A percentile compares a stretch with the other conserved stretches of the same genome.
Conservation (phyloP, 257 asterid species). For the Plantago ovata region DNA sequence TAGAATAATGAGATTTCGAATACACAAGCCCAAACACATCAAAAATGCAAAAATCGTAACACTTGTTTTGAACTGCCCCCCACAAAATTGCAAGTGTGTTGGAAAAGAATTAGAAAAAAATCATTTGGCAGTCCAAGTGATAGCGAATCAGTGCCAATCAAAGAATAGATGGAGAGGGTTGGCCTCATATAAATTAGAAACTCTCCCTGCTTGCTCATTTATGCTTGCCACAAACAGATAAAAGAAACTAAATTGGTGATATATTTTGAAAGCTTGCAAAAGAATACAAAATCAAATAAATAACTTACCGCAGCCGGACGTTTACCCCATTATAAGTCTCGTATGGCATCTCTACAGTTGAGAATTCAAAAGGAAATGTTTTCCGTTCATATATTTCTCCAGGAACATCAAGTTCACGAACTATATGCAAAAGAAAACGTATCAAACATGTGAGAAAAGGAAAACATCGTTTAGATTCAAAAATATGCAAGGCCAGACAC, state of each 20-base stretch:
- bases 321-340: constrained; percentile 92
- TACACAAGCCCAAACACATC: background rate
- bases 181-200: too few species aligned
- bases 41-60: constrained; percentile 12
- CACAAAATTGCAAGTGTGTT: too few species aligned
- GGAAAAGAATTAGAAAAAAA: too few species aligned
- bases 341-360: constrained; percentile 98
- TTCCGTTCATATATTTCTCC: constrained; percentile 88
- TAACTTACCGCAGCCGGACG: constrained; percentile 94
- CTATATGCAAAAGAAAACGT: constrained; percentile 29
- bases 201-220: too few species aligned
- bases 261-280: too few species aligned
- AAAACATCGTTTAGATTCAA: background rate
- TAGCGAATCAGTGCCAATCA: too few species aligned
- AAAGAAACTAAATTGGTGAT: too few species aligned
- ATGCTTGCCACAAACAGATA: too few species aligned
- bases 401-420: constrained; percentile 81
- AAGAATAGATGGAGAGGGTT: too few species aligned
- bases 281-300: too few species aligned
- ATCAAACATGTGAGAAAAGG: constrained; percentile 16
- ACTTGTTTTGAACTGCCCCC: too few species aligned
- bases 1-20: constrained; percentile 8
- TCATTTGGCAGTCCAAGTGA: too few species aligned
- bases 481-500: background rate
- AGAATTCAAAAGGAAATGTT: constrained; percentile 92